These are phyloP conservation scores for Anaeromyces robustus DNA, from an alignment of 192 early-diverging fungal genomes.

Conservation along the genomic window DNA sequence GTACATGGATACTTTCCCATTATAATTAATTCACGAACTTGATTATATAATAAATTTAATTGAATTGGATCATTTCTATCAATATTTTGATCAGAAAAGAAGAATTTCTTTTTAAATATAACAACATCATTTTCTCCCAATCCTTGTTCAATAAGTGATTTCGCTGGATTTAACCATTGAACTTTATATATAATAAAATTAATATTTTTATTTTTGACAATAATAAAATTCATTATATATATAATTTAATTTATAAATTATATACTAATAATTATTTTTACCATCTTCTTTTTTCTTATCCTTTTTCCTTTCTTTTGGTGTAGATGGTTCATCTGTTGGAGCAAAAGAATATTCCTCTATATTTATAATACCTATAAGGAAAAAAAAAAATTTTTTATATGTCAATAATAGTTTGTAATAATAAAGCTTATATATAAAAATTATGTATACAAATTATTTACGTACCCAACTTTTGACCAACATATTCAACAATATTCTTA, in stretches of 20 bases:
- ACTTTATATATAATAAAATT: too few species aligned
- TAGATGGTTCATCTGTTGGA: conserved; percentile 1
- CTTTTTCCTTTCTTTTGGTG: conserved; percentile 11
- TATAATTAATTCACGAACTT: conserved; percentile 30
- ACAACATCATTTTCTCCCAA: conserved; percentile 25
- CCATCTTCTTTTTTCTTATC: conserved; percentile 7
- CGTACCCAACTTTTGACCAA: conserved; percentile 36
- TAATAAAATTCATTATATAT: too few species aligned
- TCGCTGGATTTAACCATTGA: conserved; percentile 33
- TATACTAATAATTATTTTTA: neutral
- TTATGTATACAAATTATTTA: neutral
- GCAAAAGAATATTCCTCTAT: conserved; percentile 39
- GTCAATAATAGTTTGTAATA: too few species aligned
- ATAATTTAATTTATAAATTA: neutral
- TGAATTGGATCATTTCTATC: conserved; percentile 44
- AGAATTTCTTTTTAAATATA: conserved; percentile 45
- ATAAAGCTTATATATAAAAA: too few species aligned
- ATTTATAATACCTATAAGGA: conserved; percentile 25
- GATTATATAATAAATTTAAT: conserved; percentile 33
- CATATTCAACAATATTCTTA: conserved; percentile 17
- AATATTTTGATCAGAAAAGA: conserved; percentile 39
- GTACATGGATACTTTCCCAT: conserved; percentile 35
- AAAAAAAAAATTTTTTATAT: too few species aligned
- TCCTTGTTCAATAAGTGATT: conserved; percentile 36
- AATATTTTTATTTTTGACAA: too few species aligned